Evolutionary conservation across 495 filamentous ascomycete species (phyloP).

Genomic region (Penicillium nucicola): DNA sequence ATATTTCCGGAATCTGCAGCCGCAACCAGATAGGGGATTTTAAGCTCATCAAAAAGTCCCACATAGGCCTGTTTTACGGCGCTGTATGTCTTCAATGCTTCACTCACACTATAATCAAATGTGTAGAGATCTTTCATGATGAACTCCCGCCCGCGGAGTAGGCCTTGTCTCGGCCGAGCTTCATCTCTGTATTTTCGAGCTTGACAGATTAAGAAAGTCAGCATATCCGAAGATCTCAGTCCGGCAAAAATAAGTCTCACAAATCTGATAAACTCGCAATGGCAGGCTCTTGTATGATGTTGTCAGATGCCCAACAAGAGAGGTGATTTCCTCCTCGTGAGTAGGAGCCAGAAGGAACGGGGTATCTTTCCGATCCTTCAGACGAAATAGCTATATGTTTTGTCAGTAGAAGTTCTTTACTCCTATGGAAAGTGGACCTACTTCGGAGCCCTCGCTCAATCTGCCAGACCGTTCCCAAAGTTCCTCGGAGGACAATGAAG

Average conservation of each 20-base stretch:
- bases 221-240: not conserved
- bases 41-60: slow-evolving; percentile 75
- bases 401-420: not conserved
- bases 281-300: slow-evolving; percentile 86
- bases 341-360: slow-evolving; percentile 83
- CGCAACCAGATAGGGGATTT: slow-evolving; percentile 78
- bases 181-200: slow-evolving; percentile 95
- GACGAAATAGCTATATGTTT: slow-evolving; percentile 65
- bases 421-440: slow-evolving; percentile 19
- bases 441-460: slow-evolving; percentile 58
- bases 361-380: slow-evolving; percentile 74
- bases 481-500: slow-evolving; percentile 79
- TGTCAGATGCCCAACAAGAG: slow-evolving; percentile 67
- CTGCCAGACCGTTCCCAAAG: slow-evolving; percentile 75
- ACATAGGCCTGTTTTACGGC: slow-evolving; percentile 68
- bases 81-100: slow-evolving; percentile 74
- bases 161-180: slow-evolving; percentile 77
- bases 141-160: slow-evolving; percentile 90
- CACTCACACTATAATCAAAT: slow-evolving; percentile 66
- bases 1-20: slow-evolving; percentile 94
- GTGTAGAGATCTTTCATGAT: slow-evolving; percentile 99
- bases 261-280: slow-evolving; percentile 85
- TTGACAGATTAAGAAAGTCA: slow-evolving; percentile 28
- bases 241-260: slow-evolving; percentile 40
- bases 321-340: slow-evolving; percentile 94